Evolutionary conservation across 345 rosid species (phyloP).

Genomic region (Eutrema heterophyllum): DNA sequence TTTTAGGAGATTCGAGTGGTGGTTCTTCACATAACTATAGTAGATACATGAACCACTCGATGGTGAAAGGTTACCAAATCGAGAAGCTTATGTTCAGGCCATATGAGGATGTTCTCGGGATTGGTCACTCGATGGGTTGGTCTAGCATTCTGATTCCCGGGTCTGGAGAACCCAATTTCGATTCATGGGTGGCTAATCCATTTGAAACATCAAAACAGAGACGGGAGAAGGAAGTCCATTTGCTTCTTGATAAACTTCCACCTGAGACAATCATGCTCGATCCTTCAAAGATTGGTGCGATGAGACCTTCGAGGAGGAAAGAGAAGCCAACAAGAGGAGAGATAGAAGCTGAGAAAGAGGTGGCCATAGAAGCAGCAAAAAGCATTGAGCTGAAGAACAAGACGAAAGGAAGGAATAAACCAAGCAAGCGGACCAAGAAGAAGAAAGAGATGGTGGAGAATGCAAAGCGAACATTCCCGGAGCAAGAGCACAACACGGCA

Average conservation of each 20-base stretch:
- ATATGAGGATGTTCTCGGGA: constrained; percentile 77
- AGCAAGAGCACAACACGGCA: constrained; percentile 38
- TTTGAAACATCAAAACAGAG: constrained; percentile 84
- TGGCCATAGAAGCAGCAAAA: constrained; percentile 57
- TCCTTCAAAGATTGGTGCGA: constrained; percentile 81
- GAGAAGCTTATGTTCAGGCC: constrained; percentile 72
- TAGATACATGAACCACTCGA: constrained; percentile 70
- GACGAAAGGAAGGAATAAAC: constrained; percentile 82
- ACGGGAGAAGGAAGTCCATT: constrained; percentile 76
- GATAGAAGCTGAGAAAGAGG: constrained; percentile 61
- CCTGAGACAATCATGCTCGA: constrained; percentile 87
- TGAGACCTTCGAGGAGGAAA: constrained; percentile 48
- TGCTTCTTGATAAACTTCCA: constrained; percentile 91
- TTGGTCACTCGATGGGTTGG: constrained; percentile 96
- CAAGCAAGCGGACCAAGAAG: constrained; percentile 64
- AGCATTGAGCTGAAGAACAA: constrained; percentile 51
- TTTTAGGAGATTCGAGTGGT: constrained; percentile 47
- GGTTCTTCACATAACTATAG: constrained; percentile 47
- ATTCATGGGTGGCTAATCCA: constrained; percentile 92
- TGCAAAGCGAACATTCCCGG: constrained; percentile 67
- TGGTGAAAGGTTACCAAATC: constrained; percentile 78
- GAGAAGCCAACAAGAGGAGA: constrained; percentile 58
- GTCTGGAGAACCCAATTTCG: constrained; percentile 93
- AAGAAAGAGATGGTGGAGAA: constrained; percentile 46
- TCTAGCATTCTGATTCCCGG: constrained; percentile 85